Base-by-base conservation (phyloP, 495 filamentous ascomycete species). In the Penicillium pancosmium region DNA sequence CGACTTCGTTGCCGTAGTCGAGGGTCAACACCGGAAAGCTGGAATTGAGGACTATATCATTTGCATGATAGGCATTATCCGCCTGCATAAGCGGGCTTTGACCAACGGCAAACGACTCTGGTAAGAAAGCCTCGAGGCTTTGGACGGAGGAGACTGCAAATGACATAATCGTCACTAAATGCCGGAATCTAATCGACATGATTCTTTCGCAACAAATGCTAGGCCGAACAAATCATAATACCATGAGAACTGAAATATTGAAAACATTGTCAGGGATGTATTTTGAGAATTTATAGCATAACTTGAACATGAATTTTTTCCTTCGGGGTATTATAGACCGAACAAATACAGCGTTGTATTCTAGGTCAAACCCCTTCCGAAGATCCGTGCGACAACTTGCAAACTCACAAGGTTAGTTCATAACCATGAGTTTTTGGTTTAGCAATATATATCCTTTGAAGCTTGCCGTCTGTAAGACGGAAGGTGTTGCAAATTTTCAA, bases 1-100 rank as follows among this genome's bases (percentile, higher is more conserved):
- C 54, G 13, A 49, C 54, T 41, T 56, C 54, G 5, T 40, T 15
- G 9, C 15, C 49, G 19, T 51, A 51, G 31, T 51, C 49, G 4
- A 51, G 9, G 15, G 49, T 51, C 5, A 38, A 12, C 13, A 38
- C 35, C 0, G 35, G 35, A 15, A 38, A 38, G 13, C 35, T 38
- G 13, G 35, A 11, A 15, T 38, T 38, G 35, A 38, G 35, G 10
- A 38, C 35, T 38, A 38, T 38, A 38, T 11, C 10, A 12, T 38
- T 38, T 38, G 35, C 35, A 38, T 38, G 35, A 8, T 38, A 38
- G 35, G 35, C 35, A 11, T 12, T 15, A 38, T 38, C 13, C 13
- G 35, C 35, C 10, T 15, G 11, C 13, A 38, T 38, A 15, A 38
- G 10, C 13, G 35, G 35, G 10, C 7, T 15, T 8, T 38, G 10